Conservation (phyloP, 768 basidiomycete genomes). For the Phylloporus sp. region DNA sequence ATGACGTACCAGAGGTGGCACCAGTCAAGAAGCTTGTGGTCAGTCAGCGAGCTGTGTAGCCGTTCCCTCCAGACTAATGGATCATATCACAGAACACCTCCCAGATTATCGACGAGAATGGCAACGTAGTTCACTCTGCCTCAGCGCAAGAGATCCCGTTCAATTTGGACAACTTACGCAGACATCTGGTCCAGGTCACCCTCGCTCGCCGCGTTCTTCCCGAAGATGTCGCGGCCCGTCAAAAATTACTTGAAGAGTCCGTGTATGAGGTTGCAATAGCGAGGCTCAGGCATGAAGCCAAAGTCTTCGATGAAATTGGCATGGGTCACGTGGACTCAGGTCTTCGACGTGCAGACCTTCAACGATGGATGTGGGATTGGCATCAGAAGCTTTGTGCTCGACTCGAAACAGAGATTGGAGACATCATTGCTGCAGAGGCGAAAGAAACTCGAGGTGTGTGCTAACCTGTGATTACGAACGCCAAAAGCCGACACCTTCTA, state of each 20-base stretch:
- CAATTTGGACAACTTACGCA: conserved; percentile 68
- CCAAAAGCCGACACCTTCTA: neutral
- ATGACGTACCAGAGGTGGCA: conserved; percentile 53
- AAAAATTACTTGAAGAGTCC: conserved; percentile 79
- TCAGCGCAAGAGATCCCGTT: conserved; percentile 53
- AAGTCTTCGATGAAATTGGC: conserved; percentile 55
- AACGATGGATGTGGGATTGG: conserved; percentile 87
- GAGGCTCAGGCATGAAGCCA: conserved; percentile 61
- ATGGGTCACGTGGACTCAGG: conserved; percentile 42
- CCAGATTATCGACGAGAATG: conserved; percentile 15
- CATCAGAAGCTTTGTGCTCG: conserved; percentile 54
- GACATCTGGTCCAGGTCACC: conserved; percentile 60
- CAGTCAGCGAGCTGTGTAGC: conserved; percentile 1
- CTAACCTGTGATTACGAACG: neutral
- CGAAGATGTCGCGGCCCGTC: conserved; percentile 67
- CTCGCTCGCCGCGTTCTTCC: conserved; percentile 61
- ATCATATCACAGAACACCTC: conserved; percentile 11
- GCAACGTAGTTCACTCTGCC: conserved; percentile 20
- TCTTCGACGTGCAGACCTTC: conserved; percentile 50
- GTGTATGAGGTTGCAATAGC: conserved; percentile 80
- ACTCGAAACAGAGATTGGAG: conserved; percentile 48
- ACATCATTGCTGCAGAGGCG: conserved; percentile 39
- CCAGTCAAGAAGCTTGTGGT: conserved; percentile 55
- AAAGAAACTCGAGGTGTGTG: conserved; percentile 21
- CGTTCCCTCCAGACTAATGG: neutral